Base-by-base conservation (phyloP, 2,329 filamentous ascomycete species). In the Saccharata proteae region DNA sequence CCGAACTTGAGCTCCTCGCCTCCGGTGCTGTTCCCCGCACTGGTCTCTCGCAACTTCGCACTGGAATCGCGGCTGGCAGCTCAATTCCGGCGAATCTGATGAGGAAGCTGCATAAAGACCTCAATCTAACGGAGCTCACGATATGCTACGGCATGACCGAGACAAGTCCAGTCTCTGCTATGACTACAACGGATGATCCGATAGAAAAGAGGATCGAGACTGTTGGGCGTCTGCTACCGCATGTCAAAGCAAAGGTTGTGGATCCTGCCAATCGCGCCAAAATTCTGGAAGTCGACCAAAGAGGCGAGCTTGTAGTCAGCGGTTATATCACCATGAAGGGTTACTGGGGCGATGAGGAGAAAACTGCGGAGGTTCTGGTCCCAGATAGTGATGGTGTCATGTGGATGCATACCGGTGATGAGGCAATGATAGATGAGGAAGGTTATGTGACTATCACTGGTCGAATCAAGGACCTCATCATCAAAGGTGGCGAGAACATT, bases 91-190 rank as follows among this genome's bases (percentile, higher is more conserved):
- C 78, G 13, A 70, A 81, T 32, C 64, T 94, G 16, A 93, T 92
- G 82, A 66, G 69, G 12, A 74, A 71, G 37, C 59, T 96, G 5
- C 80, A 88, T 52, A 66, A 67, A 15, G 67, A 62, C 2, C 64
- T 96, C 6, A 90, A 90, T 29, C 61, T 96, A 12, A 71, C 68
- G 0, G 80, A 93, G 34, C 59, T 96, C 14, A 88, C 86, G 0
- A 94, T 93, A 40, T 93, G 86, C 63, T 96, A 94, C 54, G 86
- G 86, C 38, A 93, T 93, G 85, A 94, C 86, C 2, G 86, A 94
- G 58, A 94, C 86, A 2, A 70, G 67, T 29, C 80, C 80, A 23
- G 80, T 83, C 3, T 55, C 49, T 27, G 73, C 71, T 40, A 93
- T 93, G 85, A 93, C 86, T 0, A 65, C 73, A 0, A 86, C 82